Evolutionary conservation across 768 basidiomycete genomes (phyloP).

Genomic region (Clitopilus passeckerianus): DNA sequence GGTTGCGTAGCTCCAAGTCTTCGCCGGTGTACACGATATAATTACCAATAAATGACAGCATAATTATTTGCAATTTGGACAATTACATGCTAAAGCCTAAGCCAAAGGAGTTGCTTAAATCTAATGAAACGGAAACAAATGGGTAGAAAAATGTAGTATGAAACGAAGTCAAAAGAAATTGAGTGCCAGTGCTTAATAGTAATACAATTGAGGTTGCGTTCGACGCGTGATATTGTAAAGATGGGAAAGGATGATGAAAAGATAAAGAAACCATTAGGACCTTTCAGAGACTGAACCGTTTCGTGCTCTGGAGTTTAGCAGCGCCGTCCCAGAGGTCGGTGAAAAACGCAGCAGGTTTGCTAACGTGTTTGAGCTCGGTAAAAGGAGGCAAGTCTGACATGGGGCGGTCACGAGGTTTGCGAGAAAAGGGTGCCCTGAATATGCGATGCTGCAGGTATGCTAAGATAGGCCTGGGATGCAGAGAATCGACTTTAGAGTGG

Average conservation of each 20-base stretch:
- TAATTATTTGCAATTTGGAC: not conserved
- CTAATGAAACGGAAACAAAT: not conserved
- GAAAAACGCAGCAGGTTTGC: conserved; percentile 18
- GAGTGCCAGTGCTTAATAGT: not conserved
- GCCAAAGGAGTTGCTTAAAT: too few species aligned
- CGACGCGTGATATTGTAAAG: not conserved
- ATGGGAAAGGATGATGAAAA: not conserved
- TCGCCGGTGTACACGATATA: not conserved
- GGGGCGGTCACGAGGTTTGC: conserved; percentile 13
- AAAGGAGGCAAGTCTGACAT: conserved; percentile 2
- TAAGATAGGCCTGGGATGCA: conserved; percentile 37
- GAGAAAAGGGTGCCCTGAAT: conserved; percentile 47
- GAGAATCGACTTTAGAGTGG: not conserved
- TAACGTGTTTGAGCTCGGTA: conserved; percentile 11
- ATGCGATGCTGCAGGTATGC: conserved; percentile 48
- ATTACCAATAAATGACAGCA: not conserved
- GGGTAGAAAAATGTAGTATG: not conserved
- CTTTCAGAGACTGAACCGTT: conserved; percentile 20
- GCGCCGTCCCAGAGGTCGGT: conserved; percentile 19
- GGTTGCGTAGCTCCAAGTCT: too few species aligned
- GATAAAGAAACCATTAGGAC: not conserved
- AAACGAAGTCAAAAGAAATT: not conserved
- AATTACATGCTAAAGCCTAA: not conserved
- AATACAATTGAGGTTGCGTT: not conserved
- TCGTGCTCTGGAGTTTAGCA: conserved; percentile 11